Evolutionary conservation across 2,329 filamentous ascomycete genomes (phyloP).

Genomic region (Colletotrichum sp.): DNA sequence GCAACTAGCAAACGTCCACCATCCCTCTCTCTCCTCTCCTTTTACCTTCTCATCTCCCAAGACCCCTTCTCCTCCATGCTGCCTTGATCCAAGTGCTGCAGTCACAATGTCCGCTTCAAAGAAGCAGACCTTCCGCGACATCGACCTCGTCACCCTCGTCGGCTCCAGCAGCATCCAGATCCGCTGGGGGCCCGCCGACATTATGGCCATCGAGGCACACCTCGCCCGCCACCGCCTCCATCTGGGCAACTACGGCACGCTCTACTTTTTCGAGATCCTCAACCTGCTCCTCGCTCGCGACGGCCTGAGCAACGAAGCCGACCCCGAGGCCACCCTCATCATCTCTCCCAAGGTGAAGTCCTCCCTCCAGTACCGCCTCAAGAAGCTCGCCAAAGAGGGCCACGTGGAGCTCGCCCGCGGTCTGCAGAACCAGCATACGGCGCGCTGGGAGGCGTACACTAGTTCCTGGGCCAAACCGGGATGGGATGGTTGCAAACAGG

Average conservation of each 20-base stretch:
- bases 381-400: neutral
- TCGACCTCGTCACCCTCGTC: neutral
- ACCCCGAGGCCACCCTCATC: neutral
- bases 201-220: neutral
- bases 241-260: neutral
- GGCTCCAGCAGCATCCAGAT: neutral
- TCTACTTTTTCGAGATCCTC: neutral
- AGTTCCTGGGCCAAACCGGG: neutral
- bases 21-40: neutral
- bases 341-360: neutral
- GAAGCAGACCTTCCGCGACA: neutral
- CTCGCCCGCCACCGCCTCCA: neutral
- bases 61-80: neutral
- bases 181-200: neutral
- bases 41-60: neutral
- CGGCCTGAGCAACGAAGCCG: neutral
- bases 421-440: neutral
- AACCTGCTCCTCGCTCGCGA: neutral
- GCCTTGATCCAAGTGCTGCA: neutral
- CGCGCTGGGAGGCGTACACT: neutral
- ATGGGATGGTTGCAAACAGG: neutral
- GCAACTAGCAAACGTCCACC: neutral
- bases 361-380: neutral
- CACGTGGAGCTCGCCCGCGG: neutral
- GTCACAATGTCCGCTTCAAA: neutral